Evolutionary conservation across 225 moss, liverwort and hornwort species (phyloP), one percentile per base, ranked within the genome.

Genomic region (Sphagnum tenellum): DNA sequence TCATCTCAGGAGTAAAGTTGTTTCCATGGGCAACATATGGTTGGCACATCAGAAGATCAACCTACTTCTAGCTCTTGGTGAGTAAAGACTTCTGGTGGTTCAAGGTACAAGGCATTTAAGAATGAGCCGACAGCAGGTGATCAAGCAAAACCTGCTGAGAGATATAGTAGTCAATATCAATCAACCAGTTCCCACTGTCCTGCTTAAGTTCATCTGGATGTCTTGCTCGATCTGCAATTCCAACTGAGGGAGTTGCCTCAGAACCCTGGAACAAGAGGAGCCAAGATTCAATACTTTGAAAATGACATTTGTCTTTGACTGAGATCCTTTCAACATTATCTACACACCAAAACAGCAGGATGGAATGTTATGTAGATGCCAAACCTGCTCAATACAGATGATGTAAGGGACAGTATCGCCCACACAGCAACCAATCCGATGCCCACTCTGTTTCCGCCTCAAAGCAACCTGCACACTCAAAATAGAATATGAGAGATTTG

Each of bases 121-220:
- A 29, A 29, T 29, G 29, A 29, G 29, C 29, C 1, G 29, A 29
- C 1, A 29, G 29, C 29, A 29, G 29, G 29, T 29, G 29, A 29
- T 11, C 5, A 50, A 50, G 57, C 12, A 66, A 66, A 55, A 98
- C 98, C 90, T 94, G 98, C 73, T 98, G 90, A 65, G 90, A 87
- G 69, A 93, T 85, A 48, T 98, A 98, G 61, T 98, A 98, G 47
- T 98, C 98, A 67, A 93, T 93, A 71, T 98, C 98, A 57, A 98
- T 79, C 68, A 80, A 69, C 85, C 82, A 98, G 55, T 64, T 76
- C 5, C 80, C 89, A 73, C 59, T 73, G 59, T 82, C 80, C 70
- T 89, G 77, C 80, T 89, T 90, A 56, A 98, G 80, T 76, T 98
- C 98, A 79, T 98, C 98, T 14, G 98, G 98, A 79, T 98, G 98